Evolutionary conservation across 768 basidiomycete genomes (phyloP), one percentile per base, ranked within the genome.

Genomic region (Melanogaster broomeanus): DNA sequence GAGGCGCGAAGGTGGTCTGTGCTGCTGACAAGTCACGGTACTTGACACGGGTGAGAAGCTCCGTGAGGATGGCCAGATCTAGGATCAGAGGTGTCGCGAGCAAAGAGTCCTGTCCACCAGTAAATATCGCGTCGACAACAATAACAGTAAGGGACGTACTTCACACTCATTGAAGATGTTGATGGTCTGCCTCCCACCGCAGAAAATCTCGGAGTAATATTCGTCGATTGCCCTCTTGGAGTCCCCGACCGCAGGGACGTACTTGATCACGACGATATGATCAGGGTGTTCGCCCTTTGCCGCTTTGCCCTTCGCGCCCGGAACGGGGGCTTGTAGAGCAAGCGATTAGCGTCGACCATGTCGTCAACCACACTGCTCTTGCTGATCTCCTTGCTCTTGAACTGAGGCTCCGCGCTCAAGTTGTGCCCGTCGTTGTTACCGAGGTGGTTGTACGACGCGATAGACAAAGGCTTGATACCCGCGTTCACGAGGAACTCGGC

Each of bases 141-240:
- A 12, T 0, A 0, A 15, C 5, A 9, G 13, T 6, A 10, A 19
- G 6, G 1, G 1, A 66, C 79, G 12, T 58, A 87, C 88, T 78
- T 96, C 93, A 79, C 96, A 98, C 72, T 95, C 90, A 71, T 98
- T 98, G 83, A 96, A 97, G 74, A 93, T 92, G 70, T 91, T 93
- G 78, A 97, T 94, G 11, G 90, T 92, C 57, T 88, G 90, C 56
- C 92, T 79, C 25, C 95, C 95, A 60, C 95, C 95, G 66, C 95
- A 96, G 77, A 95, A 87, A 64, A 98, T 94, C 79, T 98, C 95
- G 11, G 92, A 95, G 72, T 94, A 93, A 74, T 98, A 98, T 77
- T 98, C 95, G 73, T 98, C 97, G 78, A 98, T 93, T n/a, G 95
- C 97, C 50, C 93, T 82, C 84, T 98, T 98, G 51, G 90, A 92